Conservation (phyloP, 2,329 filamentous ascomycete species). For the Camillea tinctor region DNA sequence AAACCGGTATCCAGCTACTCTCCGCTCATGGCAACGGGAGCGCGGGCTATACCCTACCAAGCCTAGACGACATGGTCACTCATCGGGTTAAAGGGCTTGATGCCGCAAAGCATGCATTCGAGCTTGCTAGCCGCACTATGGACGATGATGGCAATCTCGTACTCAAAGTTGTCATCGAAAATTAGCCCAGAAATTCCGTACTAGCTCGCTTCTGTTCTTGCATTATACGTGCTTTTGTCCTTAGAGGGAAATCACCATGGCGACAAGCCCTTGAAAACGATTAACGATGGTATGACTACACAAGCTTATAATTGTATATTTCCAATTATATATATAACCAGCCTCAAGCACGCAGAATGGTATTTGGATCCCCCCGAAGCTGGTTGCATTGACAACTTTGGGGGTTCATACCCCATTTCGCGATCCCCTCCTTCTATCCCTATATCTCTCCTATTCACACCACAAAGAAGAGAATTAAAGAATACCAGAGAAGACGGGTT, state of each 20-base stretch:
- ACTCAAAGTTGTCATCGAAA: constrained; percentile 68
- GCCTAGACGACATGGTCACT: constrained; percentile 70
- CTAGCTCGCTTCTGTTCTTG: neutral
- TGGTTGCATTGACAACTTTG: no score
- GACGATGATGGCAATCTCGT: constrained; percentile 69
- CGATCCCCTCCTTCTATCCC: no score
- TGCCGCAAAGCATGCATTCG: constrained; percentile 62
- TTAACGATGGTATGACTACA: neutral
- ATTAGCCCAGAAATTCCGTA: constrained; percentile 30
- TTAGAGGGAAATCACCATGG: neutral
- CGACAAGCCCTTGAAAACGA: neutral
- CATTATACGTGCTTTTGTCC: neutral
- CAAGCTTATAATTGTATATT: neutral
- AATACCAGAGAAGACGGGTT: neutral
- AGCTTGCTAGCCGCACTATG: constrained; percentile 65
- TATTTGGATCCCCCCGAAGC: no score
- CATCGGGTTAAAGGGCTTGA: constrained; percentile 67
- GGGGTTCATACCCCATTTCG: no score
- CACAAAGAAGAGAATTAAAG: neutral
- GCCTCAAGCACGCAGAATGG: no score
- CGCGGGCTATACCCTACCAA: constrained; percentile 51
- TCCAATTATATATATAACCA: no score
- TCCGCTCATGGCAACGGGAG: constrained; percentile 42
- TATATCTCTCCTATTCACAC: no score
- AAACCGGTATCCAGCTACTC: constrained; percentile 64